phyloP scores from a whole-genome alignment of 768 basidiomycete species.

The Trametes cinnabarina region DNA sequence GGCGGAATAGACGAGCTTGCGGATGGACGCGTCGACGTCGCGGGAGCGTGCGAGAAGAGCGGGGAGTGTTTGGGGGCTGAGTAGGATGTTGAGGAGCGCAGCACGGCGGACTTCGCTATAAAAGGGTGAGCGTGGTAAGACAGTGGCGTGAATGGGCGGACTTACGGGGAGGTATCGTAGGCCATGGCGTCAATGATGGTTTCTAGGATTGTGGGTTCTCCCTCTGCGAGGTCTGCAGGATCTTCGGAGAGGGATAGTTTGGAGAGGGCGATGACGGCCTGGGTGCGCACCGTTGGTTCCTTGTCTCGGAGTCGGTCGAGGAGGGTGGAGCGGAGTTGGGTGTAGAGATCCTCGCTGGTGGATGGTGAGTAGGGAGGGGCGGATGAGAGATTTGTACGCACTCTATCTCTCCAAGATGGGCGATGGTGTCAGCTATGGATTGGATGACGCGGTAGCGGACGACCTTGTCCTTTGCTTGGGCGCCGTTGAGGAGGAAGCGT shows the following conservation, averaged over 20 bases:
- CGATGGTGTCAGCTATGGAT: slow-evolving; percentile 75
- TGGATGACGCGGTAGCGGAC: slow-evolving; percentile 80
- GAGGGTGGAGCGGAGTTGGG: slow-evolving; percentile 55
- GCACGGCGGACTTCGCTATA: slow-evolving; percentile 84
- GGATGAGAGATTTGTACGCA: too few relatives aligned
- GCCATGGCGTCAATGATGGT: slow-evolving; percentile 65
- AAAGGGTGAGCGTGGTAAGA: neutral
- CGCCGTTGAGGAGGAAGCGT: slow-evolving; percentile 67
- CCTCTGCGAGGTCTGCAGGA: slow-evolving; percentile 47
- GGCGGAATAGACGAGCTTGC: slow-evolving; percentile 67
- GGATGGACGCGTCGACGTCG: slow-evolving; percentile 73
- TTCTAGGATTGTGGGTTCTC: slow-evolving; percentile 53
- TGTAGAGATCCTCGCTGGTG: slow-evolving; percentile 74
- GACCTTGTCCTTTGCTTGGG: slow-evolving; percentile 82
- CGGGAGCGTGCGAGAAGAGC: slow-evolving; percentile 72
- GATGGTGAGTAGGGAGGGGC: too few relatives aligned
- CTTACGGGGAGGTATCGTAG: slow-evolving; percentile 77
- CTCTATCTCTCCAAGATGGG: slow-evolving; percentile 83
- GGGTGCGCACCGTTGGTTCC: slow-evolving; percentile 71
- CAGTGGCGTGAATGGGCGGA: slow-evolving; percentile 9
- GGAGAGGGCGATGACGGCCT: slow-evolving; percentile 76
- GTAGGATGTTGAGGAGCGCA: slow-evolving; percentile 67
- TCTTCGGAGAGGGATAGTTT: slow-evolving; percentile 76
- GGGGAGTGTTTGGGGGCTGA: slow-evolving; percentile 54
- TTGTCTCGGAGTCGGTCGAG: slow-evolving; percentile 77